Conservation (phyloP, 1,284 basidiomycete genomes). For the Moesziomyces sp. region DNA sequence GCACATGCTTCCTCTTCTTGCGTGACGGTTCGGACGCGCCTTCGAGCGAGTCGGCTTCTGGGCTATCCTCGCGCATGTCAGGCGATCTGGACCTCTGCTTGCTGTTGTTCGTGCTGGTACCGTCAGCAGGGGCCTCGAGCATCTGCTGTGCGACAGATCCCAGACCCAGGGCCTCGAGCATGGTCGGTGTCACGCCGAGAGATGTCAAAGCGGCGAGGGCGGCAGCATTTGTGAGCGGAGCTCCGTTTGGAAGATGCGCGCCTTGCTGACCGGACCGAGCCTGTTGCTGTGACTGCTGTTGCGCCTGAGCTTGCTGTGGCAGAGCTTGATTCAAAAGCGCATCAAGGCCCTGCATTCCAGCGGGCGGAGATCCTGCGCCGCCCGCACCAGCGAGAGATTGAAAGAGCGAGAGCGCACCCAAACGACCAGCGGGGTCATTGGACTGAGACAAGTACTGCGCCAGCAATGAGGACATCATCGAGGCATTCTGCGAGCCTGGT, state of each 20-base stretch:
- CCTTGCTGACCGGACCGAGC: conserved; percentile 14
- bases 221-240: conserved; percentile 33
- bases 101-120: not conserved
- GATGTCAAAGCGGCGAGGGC: conserved; percentile 36
- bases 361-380: conserved; percentile 12
- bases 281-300: conserved; percentile 15
- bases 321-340: conserved; percentile 23
- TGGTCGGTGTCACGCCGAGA: conserved; percentile 33
- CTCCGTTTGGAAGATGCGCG: conserved; percentile 19
- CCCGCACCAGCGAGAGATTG: conserved; percentile 29
- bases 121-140: conserved; percentile 27
- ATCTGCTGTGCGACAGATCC: conserved; percentile 41
- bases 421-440: conserved; percentile 18
- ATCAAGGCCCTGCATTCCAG: conserved; percentile 25
- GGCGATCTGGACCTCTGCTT: conserved; percentile 11
- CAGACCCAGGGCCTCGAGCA: conserved; percentile 45
- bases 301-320: conserved; percentile 4
- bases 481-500: conserved; percentile 12
- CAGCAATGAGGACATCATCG: conserved; percentile 38
- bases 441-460: conserved; percentile 47
- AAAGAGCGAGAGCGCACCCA: conserved; percentile 36
- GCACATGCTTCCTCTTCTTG: conserved; percentile 43
- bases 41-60: conserved; percentile 16
- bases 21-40: conserved; percentile 26
- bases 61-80: conserved; percentile 14